Base-by-base conservation (phyloP, 1,284 basidiomycete species). In the Peniophora sp. region DNA sequence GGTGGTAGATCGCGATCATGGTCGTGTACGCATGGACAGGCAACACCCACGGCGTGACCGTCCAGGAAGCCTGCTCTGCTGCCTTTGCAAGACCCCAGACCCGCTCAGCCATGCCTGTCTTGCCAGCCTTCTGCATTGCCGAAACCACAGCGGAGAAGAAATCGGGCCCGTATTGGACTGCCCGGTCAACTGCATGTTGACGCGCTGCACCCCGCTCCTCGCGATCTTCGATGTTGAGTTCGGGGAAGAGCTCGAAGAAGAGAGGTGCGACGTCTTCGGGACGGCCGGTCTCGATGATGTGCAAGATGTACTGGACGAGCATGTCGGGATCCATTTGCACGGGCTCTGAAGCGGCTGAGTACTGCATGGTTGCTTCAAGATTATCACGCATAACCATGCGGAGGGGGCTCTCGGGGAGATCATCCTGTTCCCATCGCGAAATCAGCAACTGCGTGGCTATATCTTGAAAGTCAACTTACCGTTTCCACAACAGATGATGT, bases 21-120 rank as follows among this genome's bases (percentile, higher is more conserved):
- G 77, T 66, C 1, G 85, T 89, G 63, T 88, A 90, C 1, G 83
- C 80, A 16, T 81, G 71, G 2, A 82, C 66, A 2, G 84, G 78
- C 22, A 90, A 65, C 51, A 69, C 69, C 85, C 87, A 89, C 0
- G 80, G 55, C 17, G 53, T 54, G 2, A 57, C 58, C 23, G 60
- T 45, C 75, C 78, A 78, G 53, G 81, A 85, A 12, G 64, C 65
- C n/a, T 60, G 63, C 59, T 85, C 80, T 0, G 78, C 81, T 50
- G 71, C 62, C 57, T 74, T 73, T 5, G 78, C 82, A 12, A 83
- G 66, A 6, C 71, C 58, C 77, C 85, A 90, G 0, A 89, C 71
- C 11, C 78, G 71, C 58, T 85, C 80, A 0, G 83, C 80, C 1
- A 82, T 65, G 0, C 77, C 75, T 0, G 74, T 75, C 54, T 69